Percentiles rank a stretch among this genome's conserved stretches.
Conservation (phyloP, 2,329 filamentous ascomycete species). For the Cladosporium phlei region DNA sequence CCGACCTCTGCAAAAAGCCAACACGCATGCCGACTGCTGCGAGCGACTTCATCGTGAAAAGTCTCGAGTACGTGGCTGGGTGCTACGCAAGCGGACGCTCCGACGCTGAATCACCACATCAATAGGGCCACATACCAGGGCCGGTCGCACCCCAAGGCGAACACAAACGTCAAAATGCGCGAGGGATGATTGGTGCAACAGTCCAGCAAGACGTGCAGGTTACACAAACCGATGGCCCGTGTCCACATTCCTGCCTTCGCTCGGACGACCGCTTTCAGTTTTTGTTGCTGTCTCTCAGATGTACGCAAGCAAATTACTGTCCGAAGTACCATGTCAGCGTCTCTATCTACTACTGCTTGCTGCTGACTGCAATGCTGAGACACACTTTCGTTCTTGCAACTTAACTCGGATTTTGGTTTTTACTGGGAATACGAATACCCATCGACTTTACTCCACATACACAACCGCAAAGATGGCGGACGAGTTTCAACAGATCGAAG, state of each 20-base stretch:
- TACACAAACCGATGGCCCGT: constrained; percentile 4
- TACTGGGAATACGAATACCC: not conserved
- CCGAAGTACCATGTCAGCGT: not conserved
- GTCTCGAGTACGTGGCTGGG: too few species aligned
- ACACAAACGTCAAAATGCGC: constrained; percentile 3
- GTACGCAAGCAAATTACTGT: not conserved
- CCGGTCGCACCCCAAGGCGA: not conserved
- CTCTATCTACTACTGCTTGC: not conserved
- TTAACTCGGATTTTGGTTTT: too few species aligned
- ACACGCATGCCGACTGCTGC: too few species aligned
- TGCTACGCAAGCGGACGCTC: too few species aligned
- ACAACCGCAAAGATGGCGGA: constrained; percentile 1
- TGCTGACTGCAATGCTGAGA: not conserved
- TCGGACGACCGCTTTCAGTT: constrained; percentile 1
- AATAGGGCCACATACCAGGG: not conserved
- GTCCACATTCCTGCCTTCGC: constrained; percentile 6
- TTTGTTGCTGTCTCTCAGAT: not conserved
- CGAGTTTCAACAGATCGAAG: constrained; percentile 24
- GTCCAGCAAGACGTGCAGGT: not conserved
- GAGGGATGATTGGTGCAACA: constrained; percentile 9
- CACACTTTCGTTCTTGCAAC: not conserved
- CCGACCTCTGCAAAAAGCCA: too few species aligned
- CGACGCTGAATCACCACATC: too few species aligned
- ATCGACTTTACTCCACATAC: not conserved
- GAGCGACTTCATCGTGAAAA: too few species aligned